A percentile compares a stretch with the other conserved stretches of the same genome.
Evolutionary conservation across 768 basidiomycete species (phyloP).

Genomic region (Naganishia vaughanmartiniae): DNA sequence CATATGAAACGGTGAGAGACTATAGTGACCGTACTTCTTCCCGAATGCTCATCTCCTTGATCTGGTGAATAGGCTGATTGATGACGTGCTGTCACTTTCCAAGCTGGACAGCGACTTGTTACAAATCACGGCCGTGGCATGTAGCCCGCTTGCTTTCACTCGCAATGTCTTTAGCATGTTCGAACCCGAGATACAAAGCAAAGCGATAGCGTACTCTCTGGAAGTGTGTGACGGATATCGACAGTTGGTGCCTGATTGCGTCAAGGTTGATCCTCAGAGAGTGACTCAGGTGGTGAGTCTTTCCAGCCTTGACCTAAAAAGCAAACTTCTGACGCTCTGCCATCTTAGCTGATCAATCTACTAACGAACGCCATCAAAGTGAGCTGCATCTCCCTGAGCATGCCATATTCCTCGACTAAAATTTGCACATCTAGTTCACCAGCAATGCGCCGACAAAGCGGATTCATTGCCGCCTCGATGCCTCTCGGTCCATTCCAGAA

Average conservation of each 20-base stretch:
- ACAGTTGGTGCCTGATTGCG: conserved; percentile 8
- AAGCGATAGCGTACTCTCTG: conserved; percentile 22
- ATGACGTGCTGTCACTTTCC: conserved; percentile 28
- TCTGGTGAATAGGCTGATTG: conserved; percentile 4
- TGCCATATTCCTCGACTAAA: conserved; percentile 6
- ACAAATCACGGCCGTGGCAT: conserved; percentile 25
- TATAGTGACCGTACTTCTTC: neutral
- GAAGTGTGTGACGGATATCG: conserved; percentile 4
- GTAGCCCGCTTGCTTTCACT: conserved; percentile 7
- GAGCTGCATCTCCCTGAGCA: conserved; percentile 29
- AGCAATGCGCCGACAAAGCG: neutral
- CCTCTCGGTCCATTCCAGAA: conserved; percentile 26
- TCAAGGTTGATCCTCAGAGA: conserved; percentile 32
- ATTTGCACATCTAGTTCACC: conserved; percentile 25
- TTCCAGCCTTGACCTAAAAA: neutral
- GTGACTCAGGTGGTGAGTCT: conserved; percentile 33
- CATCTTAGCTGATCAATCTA: conserved; percentile 39
- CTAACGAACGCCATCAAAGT: conserved; percentile 42
- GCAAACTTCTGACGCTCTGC: neutral
- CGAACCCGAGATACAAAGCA: conserved; percentile 23
- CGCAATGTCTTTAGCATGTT: conserved; percentile 24
- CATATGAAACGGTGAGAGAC: conserved; percentile 28
- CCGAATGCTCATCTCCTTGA: neutral
- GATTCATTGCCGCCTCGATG: conserved; percentile 37
- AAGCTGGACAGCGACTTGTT: conserved; percentile 31